Conservation (phyloP, 768 basidiomycete species). For the Neoboletus subvelutipes region DNA sequence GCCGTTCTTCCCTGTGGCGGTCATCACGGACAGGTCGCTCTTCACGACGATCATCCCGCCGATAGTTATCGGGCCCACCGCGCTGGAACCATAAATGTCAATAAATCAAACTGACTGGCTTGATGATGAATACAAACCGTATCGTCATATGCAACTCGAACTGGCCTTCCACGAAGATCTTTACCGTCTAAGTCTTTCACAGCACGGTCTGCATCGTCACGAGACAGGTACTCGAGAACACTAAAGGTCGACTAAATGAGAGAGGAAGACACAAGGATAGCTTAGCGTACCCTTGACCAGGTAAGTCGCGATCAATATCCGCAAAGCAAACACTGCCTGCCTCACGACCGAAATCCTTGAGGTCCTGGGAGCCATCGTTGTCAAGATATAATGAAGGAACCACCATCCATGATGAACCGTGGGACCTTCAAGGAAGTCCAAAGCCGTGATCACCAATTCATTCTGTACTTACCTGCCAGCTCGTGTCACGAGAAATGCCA, state of each 20-base stretch:
- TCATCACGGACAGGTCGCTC: slow-evolving; percentile 55
- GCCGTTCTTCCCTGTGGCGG: slow-evolving; percentile 54
- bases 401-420: slow-evolving; percentile 15
- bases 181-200: slow-evolving; percentile 82
- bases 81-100: slow-evolving; percentile 42
- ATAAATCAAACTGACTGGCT: background rate
- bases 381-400: slow-evolving; percentile 15
- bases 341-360: slow-evolving; percentile 96
- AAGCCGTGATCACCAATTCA: background rate
- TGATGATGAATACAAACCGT: slow-evolving; percentile 43
- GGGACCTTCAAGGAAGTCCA: slow-evolving; percentile 20
- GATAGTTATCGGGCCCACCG: slow-evolving; percentile 68
- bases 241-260: slow-evolving; percentile 40
- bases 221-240: slow-evolving; percentile 84
- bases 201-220: slow-evolving; percentile 93
- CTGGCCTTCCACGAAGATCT: slow-evolving; percentile 81
- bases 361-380: slow-evolving; percentile 63
- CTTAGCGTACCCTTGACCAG: slow-evolving; percentile 78
- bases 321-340: slow-evolving; percentile 92
- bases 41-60: slow-evolving; percentile 70
- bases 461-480: slow-evolving; percentile 89
- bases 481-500: slow-evolving; percentile 90
- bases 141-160: slow-evolving; percentile 68
- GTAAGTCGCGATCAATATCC: slow-evolving; percentile 85
- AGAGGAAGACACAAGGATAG: background rate